A percentile compares a stretch with the other conserved stretches of the same genome.
These are phyloP conservation scores for Arthrobotrys conoides DNA, from an alignment of 2,329 filamentous ascomycete species.

Conservation along the genomic window DNA sequence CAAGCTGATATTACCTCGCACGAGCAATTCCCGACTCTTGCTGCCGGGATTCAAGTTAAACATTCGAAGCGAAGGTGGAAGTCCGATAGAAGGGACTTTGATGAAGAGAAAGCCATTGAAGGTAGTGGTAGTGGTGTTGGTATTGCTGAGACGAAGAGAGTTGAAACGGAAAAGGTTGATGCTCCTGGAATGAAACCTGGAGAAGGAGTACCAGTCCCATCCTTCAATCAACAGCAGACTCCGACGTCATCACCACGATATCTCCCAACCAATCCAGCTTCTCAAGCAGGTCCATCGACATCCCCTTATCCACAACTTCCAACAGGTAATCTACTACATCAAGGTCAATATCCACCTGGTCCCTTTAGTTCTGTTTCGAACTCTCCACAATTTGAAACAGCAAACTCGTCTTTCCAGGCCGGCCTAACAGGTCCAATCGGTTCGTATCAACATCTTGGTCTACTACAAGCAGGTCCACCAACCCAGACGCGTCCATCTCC, in stretches of 20 bases:
- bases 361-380: background rate
- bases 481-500: background rate
- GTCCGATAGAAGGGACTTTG: background rate
- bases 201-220: too few species aligned
- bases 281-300: too few species aligned
- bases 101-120: background rate
- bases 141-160: background rate
- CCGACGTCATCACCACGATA: too few species aligned
- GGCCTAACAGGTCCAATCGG: too few species aligned
- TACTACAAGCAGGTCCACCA: background rate
- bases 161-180: background rate
- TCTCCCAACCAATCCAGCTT: too few species aligned
- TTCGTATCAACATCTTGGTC: too few species aligned
- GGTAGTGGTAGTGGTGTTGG: background rate
- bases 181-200: background rate
- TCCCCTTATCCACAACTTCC: too few species aligned
- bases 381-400: background rate
- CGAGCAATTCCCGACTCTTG: conserved; percentile 12
- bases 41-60: background rate
- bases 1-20: conserved; percentile 3
- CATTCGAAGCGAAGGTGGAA: background rate
- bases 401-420: background rate
- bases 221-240: too few species aligned
- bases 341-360: background rate
- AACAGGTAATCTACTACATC: background rate